Percentiles rank a stretch among this genome's conserved stretches.
phyloP scores from a whole-genome alignment of 768 basidiomycete genomes.

The Lactarius deliciosus region DNA sequence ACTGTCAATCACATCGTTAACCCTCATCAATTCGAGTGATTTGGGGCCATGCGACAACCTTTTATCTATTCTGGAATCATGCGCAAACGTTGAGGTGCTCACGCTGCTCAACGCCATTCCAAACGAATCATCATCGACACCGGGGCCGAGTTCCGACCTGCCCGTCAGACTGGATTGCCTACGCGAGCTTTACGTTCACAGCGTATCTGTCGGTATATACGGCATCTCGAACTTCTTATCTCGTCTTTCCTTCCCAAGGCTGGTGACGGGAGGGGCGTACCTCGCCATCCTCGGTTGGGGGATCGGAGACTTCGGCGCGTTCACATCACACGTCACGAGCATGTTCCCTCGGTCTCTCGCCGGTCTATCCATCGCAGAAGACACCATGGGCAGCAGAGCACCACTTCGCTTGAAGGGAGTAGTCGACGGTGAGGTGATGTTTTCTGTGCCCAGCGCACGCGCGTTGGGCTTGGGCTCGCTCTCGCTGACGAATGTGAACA shows the following conservation, averaged over 20 bases:
- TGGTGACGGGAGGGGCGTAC: not conserved
- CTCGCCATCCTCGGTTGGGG: conserved; percentile 9
- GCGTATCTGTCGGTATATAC: conserved; percentile 9
- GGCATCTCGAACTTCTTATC: conserved; percentile 7
- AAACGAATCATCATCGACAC: not conserved
- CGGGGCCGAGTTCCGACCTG: conserved; percentile 20
- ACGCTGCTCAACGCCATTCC: conserved; percentile 5
- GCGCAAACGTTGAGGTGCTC: conserved; percentile 15
- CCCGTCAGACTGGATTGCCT: not conserved
- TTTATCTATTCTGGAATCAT: conserved; percentile 2
- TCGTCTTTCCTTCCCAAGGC: conserved; percentile 3
- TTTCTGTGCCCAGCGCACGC: not conserved
- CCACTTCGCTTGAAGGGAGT: conserved; percentile 8
- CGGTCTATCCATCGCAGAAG: not conserved
- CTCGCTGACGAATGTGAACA: not conserved
- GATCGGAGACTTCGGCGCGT: not conserved
- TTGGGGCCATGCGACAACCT: conserved; percentile 3
- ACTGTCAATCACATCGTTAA: conserved; percentile 1
- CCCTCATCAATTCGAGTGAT: conserved; percentile 5
- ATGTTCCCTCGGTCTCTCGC: not conserved
- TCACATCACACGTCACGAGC: not conserved
- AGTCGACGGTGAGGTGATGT: conserved; percentile 4
- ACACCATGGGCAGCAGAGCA: conserved; percentile 3
- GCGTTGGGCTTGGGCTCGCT: not conserved
- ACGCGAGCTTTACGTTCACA: conserved; percentile 10